Percentiles rank a stretch among this genome's conserved stretches.
These are phyloP conservation scores for Xanthoconium stramineum DNA, from an alignment of 768 basidiomycete genomes.

Conservation along the genomic window DNA sequence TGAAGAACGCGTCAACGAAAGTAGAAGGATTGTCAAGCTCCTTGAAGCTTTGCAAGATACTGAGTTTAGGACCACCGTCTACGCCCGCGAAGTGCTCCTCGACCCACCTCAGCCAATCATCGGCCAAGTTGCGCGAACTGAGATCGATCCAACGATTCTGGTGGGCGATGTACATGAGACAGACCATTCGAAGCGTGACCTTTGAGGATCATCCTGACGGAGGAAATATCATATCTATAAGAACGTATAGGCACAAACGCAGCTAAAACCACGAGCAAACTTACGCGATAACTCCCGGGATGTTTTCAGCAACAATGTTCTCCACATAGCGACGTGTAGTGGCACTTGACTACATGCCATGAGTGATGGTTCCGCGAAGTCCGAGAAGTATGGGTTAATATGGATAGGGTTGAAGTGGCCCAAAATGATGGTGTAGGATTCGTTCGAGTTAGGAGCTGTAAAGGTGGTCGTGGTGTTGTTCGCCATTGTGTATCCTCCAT, in stretches of 20 bases:
- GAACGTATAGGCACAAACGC: constrained; percentile 3
- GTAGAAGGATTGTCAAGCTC: constrained; percentile 77
- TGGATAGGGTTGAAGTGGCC: constrained; percentile 99
- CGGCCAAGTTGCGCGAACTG: constrained; percentile 87
- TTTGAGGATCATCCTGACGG: constrained; percentile 98
- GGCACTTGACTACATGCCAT: constrained; percentile 96
- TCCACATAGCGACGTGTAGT: constrained; percentile 92
- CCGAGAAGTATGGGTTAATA: constrained; percentile 96
- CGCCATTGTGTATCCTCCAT: constrained; percentile 84
- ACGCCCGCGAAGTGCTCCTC: constrained; percentile 95
- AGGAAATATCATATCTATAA: constrained; percentile 83
- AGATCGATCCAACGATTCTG: constrained; percentile 92
- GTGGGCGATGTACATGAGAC: constrained; percentile 91
- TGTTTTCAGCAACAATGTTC: constrained; percentile 88
- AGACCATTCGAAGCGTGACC: constrained; percentile 84
- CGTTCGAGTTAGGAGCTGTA: constrained; percentile 85
- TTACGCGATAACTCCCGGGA: constrained; percentile 84
- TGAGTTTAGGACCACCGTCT: constrained; percentile 76
- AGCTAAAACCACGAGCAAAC: constrained; percentile 30
- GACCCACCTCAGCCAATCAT: constrained; percentile 94
- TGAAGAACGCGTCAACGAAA: constrained; percentile 82
- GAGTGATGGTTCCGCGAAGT: constrained; percentile 97
- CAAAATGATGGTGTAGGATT: constrained; percentile 92
- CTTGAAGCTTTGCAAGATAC: constrained; percentile 79
- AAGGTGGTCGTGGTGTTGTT: constrained; percentile 60